These are phyloP conservation scores for Yamadazyma siamensis DNA, from an alignment of 1,139 yeast species.

Conservation along the genomic window DNA sequence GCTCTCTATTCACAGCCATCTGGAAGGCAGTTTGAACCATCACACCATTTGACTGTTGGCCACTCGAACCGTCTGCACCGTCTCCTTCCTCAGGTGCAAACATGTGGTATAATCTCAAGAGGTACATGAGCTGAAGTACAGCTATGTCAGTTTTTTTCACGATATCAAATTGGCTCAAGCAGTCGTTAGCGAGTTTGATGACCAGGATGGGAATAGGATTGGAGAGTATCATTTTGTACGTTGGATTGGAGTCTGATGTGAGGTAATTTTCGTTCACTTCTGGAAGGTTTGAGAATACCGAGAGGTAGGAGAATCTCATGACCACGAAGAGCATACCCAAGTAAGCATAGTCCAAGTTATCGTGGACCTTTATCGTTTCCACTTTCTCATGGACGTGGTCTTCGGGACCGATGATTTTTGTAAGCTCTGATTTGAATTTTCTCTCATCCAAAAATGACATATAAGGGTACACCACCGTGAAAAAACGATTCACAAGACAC, in stretches of 20 bases:
- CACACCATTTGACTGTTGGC: constrained; percentile 35
- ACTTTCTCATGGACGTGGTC: constrained; percentile 16
- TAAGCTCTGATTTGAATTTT: constrained; percentile 20
- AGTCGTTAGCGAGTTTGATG: constrained; percentile 33
- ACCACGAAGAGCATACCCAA: constrained; percentile 27
- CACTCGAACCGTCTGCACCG: constrained; percentile 46
- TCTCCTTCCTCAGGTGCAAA: constrained; percentile 53
- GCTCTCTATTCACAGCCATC: constrained; percentile 47
- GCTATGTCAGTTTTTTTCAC: constrained; percentile 39
- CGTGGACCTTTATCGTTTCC: constrained; percentile 21
- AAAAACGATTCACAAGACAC: constrained; percentile 45
- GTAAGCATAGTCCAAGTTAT: constrained; percentile 28
- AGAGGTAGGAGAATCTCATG: constrained; percentile 28
- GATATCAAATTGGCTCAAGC: constrained; percentile 39
- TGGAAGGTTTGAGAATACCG: constrained; percentile 29
- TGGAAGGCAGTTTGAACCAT: constrained; percentile 41
- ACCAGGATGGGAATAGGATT: constrained; percentile 28
- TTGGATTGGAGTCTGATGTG: constrained; percentile 19
- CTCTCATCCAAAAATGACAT: constrained; percentile 49
- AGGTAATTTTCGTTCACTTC: constrained; percentile 28
- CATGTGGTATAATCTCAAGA: constrained; percentile 37
- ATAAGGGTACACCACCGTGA: constrained; percentile 43
- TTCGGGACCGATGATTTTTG: constrained; percentile 27
- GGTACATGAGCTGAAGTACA: constrained; percentile 47
- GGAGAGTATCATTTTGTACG: constrained; percentile 12